phyloP scores from a whole-genome alignment of 805 yeast species.

The Starmerella roubikii region DNA sequence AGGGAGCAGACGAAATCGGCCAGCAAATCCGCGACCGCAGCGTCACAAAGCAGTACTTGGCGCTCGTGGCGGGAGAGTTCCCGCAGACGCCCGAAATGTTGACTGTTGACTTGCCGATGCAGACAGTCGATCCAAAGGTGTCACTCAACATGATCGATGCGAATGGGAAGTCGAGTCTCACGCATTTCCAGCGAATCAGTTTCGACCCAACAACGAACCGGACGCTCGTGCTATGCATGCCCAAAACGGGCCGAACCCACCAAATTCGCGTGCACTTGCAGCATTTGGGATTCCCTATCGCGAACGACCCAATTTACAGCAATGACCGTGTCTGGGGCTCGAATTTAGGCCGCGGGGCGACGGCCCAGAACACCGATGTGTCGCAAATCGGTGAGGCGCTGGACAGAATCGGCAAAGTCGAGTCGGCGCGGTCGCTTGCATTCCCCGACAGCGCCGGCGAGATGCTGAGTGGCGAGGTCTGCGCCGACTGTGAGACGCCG shows the following conservation, averaged over 20 bases:
- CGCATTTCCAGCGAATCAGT: constrained; percentile 53
- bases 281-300: constrained; percentile 76
- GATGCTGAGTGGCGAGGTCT: constrained; percentile 40
- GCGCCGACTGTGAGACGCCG: constrained; percentile 55
- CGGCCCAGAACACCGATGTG: constrained; percentile 28
- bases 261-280: constrained; percentile 91
- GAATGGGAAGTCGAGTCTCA: constrained; percentile 50
- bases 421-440: constrained; percentile 52
- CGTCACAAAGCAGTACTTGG: constrained; percentile 71
- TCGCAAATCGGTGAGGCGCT: constrained; percentile 37
- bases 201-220: constrained; percentile 49
- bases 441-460: constrained; percentile 41
- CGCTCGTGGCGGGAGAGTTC: constrained; percentile 77
- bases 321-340: constrained; percentile 72
- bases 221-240: constrained; percentile 61
- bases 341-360: constrained; percentile 49
- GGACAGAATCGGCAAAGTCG: constrained; percentile 56
- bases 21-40: constrained; percentile 55
- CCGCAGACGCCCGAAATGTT: constrained; percentile 39
- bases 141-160: constrained; percentile 45
- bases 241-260: constrained; percentile 87
- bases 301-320: constrained; percentile 84
- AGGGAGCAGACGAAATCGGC: constrained; percentile 64
- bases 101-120: constrained; percentile 51
- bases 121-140: constrained; percentile 59